Conservation (phyloP, 2,329 filamentous ascomycete species). For the Rugonectria rugulosa region DNA sequence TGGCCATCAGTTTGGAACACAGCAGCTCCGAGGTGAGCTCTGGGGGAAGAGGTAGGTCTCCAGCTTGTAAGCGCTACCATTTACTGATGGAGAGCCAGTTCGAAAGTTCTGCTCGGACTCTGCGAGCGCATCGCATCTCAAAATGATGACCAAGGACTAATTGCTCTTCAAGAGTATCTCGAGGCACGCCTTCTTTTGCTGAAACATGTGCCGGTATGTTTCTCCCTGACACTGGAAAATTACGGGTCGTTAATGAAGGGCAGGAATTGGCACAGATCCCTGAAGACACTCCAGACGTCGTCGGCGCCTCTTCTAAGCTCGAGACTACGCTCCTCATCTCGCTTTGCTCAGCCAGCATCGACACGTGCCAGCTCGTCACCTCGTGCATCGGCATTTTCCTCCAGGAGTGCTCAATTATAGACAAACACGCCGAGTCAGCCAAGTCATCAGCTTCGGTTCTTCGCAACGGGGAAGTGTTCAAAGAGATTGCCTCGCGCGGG, state of each 20-base stretch:
- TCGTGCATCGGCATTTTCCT: slow-evolving; percentile 67
- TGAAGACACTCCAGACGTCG: slow-evolving; percentile 63
- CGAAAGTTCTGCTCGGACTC: slow-evolving; percentile 53
- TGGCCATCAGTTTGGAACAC: slow-evolving; percentile 34
- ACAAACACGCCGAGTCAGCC: slow-evolving; percentile 56
- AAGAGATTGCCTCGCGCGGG: slow-evolving; percentile 67
- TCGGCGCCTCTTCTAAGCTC: slow-evolving; percentile 60
- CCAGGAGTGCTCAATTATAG: slow-evolving; percentile 66
- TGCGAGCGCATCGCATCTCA: slow-evolving; percentile 57
- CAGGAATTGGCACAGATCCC: slow-evolving; percentile 64
- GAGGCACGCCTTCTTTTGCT: slow-evolving; percentile 62
- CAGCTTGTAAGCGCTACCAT: not conserved
- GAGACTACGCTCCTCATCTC: slow-evolving; percentile 70
- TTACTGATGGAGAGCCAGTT: slow-evolving; percentile 33
- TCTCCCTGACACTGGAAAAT: not conserved
- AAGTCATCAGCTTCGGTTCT: slow-evolving; percentile 62
- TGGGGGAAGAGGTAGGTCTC: slow-evolving; percentile 61
- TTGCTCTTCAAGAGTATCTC: slow-evolving; percentile 62
- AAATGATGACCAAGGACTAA: slow-evolving; percentile 53
- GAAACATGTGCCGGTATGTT: slow-evolving; percentile 56
- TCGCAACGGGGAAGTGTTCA: slow-evolving; percentile 67
- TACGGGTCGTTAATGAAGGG: not conserved
- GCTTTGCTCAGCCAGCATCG: slow-evolving; percentile 70
- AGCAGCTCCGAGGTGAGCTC: slow-evolving; percentile 49
- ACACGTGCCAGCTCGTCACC: slow-evolving; percentile 70